Percentiles rank a stretch among this genome's conserved stretches.
Evolutionary conservation across 352 stramenopile species (phyloP).

Genomic region (Phytophthora constricta): DNA sequence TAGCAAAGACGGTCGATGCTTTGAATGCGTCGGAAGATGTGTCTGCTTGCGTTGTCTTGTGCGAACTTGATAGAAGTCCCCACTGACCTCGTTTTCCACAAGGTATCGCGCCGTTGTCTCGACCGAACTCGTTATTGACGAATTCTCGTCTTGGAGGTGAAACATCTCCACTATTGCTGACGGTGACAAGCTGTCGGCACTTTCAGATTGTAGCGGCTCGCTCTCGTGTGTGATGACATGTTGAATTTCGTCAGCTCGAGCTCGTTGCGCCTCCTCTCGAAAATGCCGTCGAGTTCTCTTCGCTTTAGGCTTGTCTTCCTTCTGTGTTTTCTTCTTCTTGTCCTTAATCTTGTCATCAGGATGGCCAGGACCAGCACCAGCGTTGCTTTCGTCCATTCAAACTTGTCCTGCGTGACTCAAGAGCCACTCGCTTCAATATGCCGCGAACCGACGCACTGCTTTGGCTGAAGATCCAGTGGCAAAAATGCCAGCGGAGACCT

Average conservation of each 20-base stretch:
- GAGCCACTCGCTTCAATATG: constrained; percentile 7
- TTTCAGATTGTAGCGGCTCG: constrained; percentile 17
- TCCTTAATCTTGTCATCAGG: constrained; percentile 9
- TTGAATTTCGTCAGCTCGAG: constrained; percentile 1
- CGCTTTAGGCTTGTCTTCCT: constrained; percentile 12
- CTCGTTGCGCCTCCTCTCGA: constrained; percentile 20
- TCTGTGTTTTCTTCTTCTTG: constrained; percentile 18
- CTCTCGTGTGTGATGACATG: not conserved
- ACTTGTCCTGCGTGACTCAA: constrained; percentile 12
- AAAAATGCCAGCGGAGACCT: constrained; percentile 43
- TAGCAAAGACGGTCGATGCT: constrained; percentile 17
- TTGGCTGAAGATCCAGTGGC: not conserved
- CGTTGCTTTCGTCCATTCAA: constrained; percentile 18
- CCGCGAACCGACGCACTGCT: constrained; percentile 25
- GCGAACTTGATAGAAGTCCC: constrained; percentile 64
- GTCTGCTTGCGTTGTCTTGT: constrained; percentile 19
- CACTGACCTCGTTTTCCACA: constrained; percentile 65
- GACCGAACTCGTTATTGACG: not conserved
- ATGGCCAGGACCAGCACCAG: not conserved
- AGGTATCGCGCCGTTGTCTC: constrained; percentile 37
- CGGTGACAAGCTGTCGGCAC: constrained; percentile 15
- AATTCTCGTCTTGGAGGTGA: constrained; percentile 25
- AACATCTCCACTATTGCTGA: constrained; percentile 39
- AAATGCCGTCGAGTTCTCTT: constrained; percentile 29
- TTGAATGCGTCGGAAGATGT: not conserved